A percentile compares a stretch with the other conserved stretches of the same genome.
phyloP scores from a whole-genome alignment of 179 eudicot species.

The Spergularia azorica region DNA sequence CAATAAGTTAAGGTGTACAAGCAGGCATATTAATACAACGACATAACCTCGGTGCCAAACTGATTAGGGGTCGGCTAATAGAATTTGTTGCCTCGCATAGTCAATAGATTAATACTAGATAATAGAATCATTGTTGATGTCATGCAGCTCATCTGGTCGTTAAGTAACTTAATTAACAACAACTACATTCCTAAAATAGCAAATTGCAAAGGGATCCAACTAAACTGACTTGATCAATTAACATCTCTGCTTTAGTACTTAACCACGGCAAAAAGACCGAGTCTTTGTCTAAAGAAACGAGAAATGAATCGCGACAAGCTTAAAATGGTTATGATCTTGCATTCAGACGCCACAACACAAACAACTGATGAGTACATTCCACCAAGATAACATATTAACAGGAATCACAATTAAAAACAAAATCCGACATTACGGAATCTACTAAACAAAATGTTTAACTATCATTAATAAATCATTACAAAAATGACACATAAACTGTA shows the following conservation, averaged over 20 bases:
- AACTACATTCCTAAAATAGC: neutral
- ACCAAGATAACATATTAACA: neutral
- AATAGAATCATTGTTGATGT: too few species aligned
- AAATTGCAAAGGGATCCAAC: neutral
- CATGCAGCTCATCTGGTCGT: neutral
- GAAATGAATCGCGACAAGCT: neutral
- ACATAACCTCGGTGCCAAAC: too few species aligned
- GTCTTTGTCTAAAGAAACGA: neutral
- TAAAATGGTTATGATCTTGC: neutral
- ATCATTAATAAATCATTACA: slow-evolving; percentile 5
- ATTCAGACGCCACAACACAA: neutral
- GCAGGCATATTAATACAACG: too few species aligned
- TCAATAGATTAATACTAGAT: too few species aligned
- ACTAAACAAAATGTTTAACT: slow-evolving; percentile 9
- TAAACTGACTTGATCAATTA: neutral
- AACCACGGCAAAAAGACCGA: neutral
- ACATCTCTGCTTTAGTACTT: neutral
- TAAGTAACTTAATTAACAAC: neutral
- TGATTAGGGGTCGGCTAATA: too few species aligned
- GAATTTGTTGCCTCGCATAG: too few species aligned
- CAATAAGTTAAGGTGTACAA: neutral
- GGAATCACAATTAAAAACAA: neutral
- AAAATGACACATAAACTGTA: neutral
- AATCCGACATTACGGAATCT: neutral
- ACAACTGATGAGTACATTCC: neutral